Evolutionary conservation across 345 rosid genomes (phyloP).

Genomic region (Aquilaria malaccensis): DNA sequence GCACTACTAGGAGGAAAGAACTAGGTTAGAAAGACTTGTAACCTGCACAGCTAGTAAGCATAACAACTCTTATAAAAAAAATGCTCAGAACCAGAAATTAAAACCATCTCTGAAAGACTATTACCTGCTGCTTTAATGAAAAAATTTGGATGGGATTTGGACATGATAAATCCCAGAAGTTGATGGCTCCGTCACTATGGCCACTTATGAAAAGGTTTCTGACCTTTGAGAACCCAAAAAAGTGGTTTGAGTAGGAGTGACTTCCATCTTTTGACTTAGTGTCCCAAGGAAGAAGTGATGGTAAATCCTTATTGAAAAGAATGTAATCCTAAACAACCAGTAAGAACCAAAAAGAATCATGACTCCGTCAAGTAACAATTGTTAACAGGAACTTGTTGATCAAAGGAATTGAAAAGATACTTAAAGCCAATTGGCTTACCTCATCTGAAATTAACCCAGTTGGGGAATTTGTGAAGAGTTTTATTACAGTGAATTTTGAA

Average conservation of each 20-base stretch:
- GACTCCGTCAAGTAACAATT: too few relatives aligned
- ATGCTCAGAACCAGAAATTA: too few relatives aligned
- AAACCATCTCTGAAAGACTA: too few relatives aligned
- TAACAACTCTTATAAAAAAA: not conserved
- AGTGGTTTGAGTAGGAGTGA: slow-evolving; percentile 27
- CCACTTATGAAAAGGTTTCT: slow-evolving; percentile 78
- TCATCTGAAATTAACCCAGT: slow-evolving; percentile 43
- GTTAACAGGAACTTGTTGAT: not conserved
- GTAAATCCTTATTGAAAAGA: slow-evolving; percentile 38
- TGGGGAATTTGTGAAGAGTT: slow-evolving; percentile 44
- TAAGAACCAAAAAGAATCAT: slow-evolving; percentile 7
- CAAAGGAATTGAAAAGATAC: not conserved
- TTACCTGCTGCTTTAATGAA: slow-evolving; percentile 75
- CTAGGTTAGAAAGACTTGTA: not conserved
- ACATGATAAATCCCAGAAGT: slow-evolving; percentile 83
- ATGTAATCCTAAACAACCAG: slow-evolving; percentile 48
- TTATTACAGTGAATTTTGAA: slow-evolving; percentile 54
- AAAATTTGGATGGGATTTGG: slow-evolving; percentile 54
- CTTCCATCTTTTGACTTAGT: slow-evolving; percentile 44
- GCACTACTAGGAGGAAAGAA: not conserved
- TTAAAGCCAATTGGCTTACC: slow-evolving; percentile 38
- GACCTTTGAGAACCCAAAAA: slow-evolving; percentile 66
- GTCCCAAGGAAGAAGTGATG: slow-evolving; percentile 55
- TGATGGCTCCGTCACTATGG: slow-evolving; percentile 71
- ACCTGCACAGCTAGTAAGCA: not conserved